Base-by-base conservation (phyloP, 768 basidiomycete genomes). In the Galerina sulciceps region DNA sequence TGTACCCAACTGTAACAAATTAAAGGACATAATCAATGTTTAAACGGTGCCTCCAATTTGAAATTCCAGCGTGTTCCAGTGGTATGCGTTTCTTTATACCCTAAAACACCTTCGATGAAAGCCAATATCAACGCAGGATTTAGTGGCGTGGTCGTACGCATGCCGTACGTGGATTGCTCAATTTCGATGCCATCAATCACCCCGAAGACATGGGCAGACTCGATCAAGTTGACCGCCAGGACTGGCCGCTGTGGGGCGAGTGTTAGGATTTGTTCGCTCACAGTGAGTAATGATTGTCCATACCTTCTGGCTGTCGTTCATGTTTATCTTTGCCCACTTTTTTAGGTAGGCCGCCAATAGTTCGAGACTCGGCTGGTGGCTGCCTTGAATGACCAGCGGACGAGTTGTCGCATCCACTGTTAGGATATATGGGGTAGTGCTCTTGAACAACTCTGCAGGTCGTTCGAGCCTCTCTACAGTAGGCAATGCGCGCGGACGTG, bases 21-120 rank as follows among this genome's bases (percentile, higher is more conserved):
- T n/a, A n/a, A n/a, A n/a, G n/a, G n/a, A n/a, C n/a, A n/a, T 17
- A 17, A 43, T 22, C 18, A 38, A 11, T 52, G 44, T 36, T 52
- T 52, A 17, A 52, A 41, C n/a, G 48, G 10, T 13, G 26, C 40
- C 34, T 36, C 67, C 14, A 62, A 66, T 35, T 71, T 69, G 56
- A 73, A 76, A 4, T 71, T 64, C 69, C 73, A 73, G 48, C 63
- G 66, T 6, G 56, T 43, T 13, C 74, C 72, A 41, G 63, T 69
- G 10, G 74, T 76, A 55, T 74, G 71, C 2, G 70, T 66, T 56
- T 75, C 65, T 57, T 73, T 68, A 61, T 75, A 79, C 14, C 74
- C 73, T 60, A 78, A 61, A 4, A 75, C 69, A 2, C 76, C 75
- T 65, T 79, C 77, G 13, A 79, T 67, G 53, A 77, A 78, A 2